A percentile compares a stretch with the other conserved stretches of the same genome.
These are phyloP conservation scores for Microdochium trichocladiopsis DNA, from an alignment of 2,329 filamentous ascomycete species.

Conservation along the genomic window DNA sequence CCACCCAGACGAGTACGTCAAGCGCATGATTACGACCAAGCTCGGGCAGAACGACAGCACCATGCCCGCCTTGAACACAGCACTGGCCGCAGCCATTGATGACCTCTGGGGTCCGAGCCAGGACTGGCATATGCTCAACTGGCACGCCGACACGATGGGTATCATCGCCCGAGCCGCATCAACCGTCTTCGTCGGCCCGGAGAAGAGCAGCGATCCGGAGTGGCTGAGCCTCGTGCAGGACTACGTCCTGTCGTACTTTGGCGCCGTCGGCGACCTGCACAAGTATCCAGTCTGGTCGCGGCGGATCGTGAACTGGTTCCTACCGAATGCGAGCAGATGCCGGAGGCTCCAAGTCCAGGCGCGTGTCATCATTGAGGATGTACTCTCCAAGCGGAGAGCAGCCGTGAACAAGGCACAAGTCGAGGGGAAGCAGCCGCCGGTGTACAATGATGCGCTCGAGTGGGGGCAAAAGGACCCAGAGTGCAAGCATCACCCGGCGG, in stretches of 20 bases:
- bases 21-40: background rate
- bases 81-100: background rate
- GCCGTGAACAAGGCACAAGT: background rate
- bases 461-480: constrained; percentile 6
- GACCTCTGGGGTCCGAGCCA: background rate
- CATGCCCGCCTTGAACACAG: background rate
- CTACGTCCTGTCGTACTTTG: constrained; percentile 1
- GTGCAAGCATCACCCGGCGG: background rate
- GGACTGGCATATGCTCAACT: background rate
- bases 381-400: background rate
- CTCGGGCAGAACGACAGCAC: background rate
- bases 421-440: background rate
- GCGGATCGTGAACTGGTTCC: background rate
- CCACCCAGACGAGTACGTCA: background rate
- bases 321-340: background rate
- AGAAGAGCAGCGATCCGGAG: background rate
- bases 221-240: background rate
- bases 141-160: background rate
- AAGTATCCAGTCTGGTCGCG: background rate
- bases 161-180: background rate
- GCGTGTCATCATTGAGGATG: background rate
- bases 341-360: background rate
- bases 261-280: background rate
- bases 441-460: constrained; percentile 11
- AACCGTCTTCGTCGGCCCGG: background rate